A percentile compares a stretch with the other conserved stretches of the same genome.
Conservation (phyloP, 192 early-diverging fungal species). For the Lunasporangiospora selenospora region DNA sequence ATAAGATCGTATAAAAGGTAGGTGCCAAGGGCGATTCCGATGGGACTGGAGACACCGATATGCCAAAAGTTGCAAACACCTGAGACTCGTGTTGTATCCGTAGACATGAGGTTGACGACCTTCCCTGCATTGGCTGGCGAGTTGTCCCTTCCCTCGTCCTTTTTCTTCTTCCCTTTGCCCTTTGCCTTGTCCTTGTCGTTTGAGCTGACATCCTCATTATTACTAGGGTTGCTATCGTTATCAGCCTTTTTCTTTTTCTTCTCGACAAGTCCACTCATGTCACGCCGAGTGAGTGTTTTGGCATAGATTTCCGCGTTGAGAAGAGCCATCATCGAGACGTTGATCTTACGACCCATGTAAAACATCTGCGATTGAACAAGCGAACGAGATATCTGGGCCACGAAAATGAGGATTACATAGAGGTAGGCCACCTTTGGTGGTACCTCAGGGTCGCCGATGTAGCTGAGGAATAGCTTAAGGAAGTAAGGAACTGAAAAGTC, state of each 20-base stretch:
- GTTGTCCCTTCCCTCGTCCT: conserved; percentile 39
- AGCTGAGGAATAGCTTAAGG: conserved; percentile 59
- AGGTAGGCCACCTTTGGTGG: conserved; percentile 48
- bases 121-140: conserved; percentile 62
- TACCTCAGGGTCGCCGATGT: conserved; percentile 58
- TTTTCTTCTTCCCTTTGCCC: conserved; percentile 13
- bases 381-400: conserved; percentile 46
- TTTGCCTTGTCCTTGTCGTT: conserved; percentile 3
- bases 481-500: conserved; percentile 62
- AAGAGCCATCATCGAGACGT: conserved; percentile 57
- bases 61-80: conserved; percentile 60
- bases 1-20: conserved; percentile 79
- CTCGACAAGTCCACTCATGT: conserved; percentile 51
- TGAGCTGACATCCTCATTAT: too few species aligned
- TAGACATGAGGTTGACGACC: conserved; percentile 77
- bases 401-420: conserved; percentile 47
- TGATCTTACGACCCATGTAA: conserved; percentile 56
- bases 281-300: conserved; percentile 63
- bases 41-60: conserved; percentile 62
- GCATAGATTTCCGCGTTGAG: conserved; percentile 67
- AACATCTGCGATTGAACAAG: conserved; percentile 50
- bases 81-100: conserved; percentile 70
- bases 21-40: conserved; percentile 68
- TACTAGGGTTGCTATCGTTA: neutral
- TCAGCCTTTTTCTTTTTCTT: conserved; percentile 35